Evolutionary conservation across 2,329 filamentous ascomycete species (phyloP), one percentile per base, ranked within the genome.

Genomic region (Anthostomella pinea): DNA sequence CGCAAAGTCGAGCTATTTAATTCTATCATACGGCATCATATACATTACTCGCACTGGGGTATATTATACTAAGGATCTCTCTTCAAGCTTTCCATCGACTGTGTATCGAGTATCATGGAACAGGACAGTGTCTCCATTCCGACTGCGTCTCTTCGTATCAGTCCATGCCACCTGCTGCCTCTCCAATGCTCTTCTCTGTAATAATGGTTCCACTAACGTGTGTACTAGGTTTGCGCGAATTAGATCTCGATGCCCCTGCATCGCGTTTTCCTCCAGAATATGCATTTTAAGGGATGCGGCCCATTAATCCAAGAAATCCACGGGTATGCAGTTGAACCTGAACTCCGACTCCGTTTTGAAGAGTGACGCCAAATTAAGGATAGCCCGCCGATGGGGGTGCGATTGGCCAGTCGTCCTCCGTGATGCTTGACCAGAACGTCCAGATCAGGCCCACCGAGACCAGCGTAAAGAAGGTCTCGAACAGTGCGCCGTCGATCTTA

Each of bases 381-480:
- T 75, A 75, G 39, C 52, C 51, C 11, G 52, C 33, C 14, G 53
- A 45, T 33, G 64, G 59, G 37, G 62, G 61, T 8, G 62, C 64
- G 21, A 76, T 75, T 13, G 90, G 88, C 93, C 93, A 98, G 69
- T 96, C 91, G 57, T 98, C 93, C 66, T 98, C 93, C 11, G 93
- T 98, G 55, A 98, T 98, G 68, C 89, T 96, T 30, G 89, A 95
- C 93, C 93, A 98, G 72, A 98, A 98, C 39, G 87, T 65, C 90
- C 93, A 98, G 48, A 96, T 68, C 66, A 80, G 80, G 13, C 87
- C 73, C 4, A 98, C 88, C 1, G 90, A 75, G 9, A 91, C 68
- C 1, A 96, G 72, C 0, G 90, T 97, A 68, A 98, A 97, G 6
- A 97, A 69, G 0, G 90, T 95, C 63, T 96, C 79, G 63, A 98